phyloP scores from a whole-genome alignment of 129 eudicot genomes.

The Erigeron canadensis region DNA sequence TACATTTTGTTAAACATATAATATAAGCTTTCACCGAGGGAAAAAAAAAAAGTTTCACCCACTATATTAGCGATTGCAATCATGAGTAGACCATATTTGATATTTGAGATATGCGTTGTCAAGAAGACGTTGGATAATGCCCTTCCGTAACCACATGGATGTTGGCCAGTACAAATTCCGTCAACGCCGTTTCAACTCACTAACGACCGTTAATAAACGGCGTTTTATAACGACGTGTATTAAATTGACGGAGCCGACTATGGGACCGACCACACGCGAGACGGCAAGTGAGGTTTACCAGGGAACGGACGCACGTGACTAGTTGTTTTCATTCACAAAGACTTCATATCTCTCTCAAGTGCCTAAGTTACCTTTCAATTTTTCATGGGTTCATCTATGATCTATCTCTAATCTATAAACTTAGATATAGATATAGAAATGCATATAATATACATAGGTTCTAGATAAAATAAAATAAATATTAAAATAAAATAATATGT shows the following conservation, averaged over 20 bases:
- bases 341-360: constrained; percentile 23
- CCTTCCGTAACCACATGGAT: constrained; percentile 34
- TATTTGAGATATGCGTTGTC: constrained; percentile 30
- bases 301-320: constrained; percentile 36
- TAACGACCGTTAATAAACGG: constrained; percentile 15
- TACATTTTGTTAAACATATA: too few species aligned
- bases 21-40: neutral
- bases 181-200: constrained; percentile 16
- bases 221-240: neutral
- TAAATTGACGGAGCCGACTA: constrained; percentile 15
- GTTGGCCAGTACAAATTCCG: constrained; percentile 30
- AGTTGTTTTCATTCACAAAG: constrained; percentile 20
- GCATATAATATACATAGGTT: too few species aligned
- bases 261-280: constrained; percentile 46
- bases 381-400: too few species aligned
- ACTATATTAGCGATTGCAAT: neutral
- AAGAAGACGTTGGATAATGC: constrained; percentile 28
- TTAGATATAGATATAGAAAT: too few species aligned
- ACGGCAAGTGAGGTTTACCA: constrained; percentile 23
- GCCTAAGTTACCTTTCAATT: constrained; percentile 27
- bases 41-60: constrained; percentile 1
- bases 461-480: too few species aligned
- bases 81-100: constrained; percentile 22
- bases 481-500: too few species aligned
- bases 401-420: too few species aligned